These are phyloP conservation scores for Tetracladium maxilliforme DNA, from an alignment of 2,329 filamentous ascomycete species.

Conservation along the genomic window DNA sequence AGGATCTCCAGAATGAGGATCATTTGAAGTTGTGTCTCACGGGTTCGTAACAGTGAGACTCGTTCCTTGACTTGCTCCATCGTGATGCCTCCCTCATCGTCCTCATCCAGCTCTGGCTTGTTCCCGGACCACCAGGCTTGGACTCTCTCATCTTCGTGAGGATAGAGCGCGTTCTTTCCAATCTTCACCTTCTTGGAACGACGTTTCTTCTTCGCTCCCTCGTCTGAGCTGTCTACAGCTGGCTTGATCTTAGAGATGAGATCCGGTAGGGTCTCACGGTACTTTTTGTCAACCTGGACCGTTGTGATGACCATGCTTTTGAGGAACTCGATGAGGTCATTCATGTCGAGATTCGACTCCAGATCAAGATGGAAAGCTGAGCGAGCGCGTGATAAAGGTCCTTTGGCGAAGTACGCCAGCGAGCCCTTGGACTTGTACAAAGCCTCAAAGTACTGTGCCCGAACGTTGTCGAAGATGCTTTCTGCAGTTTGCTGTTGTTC, in stretches of 20 bases:
- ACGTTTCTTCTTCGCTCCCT: conserved; percentile 27
- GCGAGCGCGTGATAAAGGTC: conserved; percentile 60
- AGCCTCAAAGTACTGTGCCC: conserved; percentile 41
- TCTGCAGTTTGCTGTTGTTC: conserved; percentile 19
- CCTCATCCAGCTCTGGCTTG: conserved; percentile 35
- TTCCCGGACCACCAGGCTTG: conserved; percentile 57
- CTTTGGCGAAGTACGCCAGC: conserved; percentile 73
- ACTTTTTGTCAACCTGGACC: conserved; percentile 63
- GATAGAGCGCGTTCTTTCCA: conserved; percentile 55
- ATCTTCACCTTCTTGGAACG: conserved; percentile 51
- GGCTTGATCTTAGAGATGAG: conserved; percentile 43
- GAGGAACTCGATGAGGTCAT: conserved; percentile 53
- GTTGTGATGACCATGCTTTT: conserved; percentile 52
- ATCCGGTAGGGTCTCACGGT: conserved; percentile 52
- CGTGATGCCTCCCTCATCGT: conserved; percentile 29
- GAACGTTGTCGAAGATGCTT: conserved; percentile 41
- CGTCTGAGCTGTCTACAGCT: conserved; percentile 38
- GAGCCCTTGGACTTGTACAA: conserved; percentile 57
- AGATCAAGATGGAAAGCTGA: conserved; percentile 53
- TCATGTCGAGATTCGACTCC: conserved; percentile 43
- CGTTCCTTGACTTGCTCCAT: conserved; percentile 43
- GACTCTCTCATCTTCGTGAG: conserved; percentile 48
- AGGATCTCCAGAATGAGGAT: conserved; percentile 67
- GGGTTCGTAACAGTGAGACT: conserved; percentile 50
- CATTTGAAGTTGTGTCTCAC: conserved; percentile 70